Conservation (phyloP, 768 basidiomycete species). For the Pleurotus eryngii region DNA sequence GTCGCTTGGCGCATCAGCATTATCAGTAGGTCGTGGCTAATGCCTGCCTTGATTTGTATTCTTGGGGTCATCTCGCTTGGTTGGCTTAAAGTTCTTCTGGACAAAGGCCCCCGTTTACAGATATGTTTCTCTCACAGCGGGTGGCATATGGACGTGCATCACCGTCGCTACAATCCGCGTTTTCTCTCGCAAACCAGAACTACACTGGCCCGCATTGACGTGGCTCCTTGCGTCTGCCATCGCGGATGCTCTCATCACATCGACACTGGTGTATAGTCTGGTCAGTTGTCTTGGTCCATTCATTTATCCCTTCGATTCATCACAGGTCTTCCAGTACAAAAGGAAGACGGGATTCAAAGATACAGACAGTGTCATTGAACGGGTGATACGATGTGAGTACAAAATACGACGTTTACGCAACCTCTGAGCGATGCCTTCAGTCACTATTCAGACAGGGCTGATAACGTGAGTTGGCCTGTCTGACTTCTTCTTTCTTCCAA, state of each 20-base stretch:
- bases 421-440: conserved; percentile 10
- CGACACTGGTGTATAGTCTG: conserved; percentile 36
- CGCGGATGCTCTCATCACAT: conserved; percentile 46
- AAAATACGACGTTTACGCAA: background rate
- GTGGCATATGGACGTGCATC: conserved; percentile 28
- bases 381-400: conserved; percentile 27
- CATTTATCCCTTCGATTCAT: background rate
- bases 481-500: background rate
- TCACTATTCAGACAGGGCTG: conserved; percentile 29
- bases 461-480: conserved; percentile 11
- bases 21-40: conserved; percentile 25
- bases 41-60: conserved; percentile 23
- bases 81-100: conserved; percentile 12
- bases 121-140: conserved; percentile 17
- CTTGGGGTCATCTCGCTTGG: conserved; percentile 28
- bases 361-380: conserved; percentile 32
- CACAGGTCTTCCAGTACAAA: conserved; percentile 24
- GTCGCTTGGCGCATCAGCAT: conserved; percentile 36
- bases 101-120: no score
- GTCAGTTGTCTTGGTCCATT: conserved; percentile 23
- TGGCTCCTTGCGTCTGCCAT: conserved; percentile 46
- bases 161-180: conserved; percentile 21
- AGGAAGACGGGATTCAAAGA: conserved; percentile 31
- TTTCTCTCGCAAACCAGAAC: conserved; percentile 25
- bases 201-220: conserved; percentile 28